phyloP scores from a whole-genome alignment of 2,329 filamentous ascomycete species.

The Scopulariopsis brevicaulis region DNA sequence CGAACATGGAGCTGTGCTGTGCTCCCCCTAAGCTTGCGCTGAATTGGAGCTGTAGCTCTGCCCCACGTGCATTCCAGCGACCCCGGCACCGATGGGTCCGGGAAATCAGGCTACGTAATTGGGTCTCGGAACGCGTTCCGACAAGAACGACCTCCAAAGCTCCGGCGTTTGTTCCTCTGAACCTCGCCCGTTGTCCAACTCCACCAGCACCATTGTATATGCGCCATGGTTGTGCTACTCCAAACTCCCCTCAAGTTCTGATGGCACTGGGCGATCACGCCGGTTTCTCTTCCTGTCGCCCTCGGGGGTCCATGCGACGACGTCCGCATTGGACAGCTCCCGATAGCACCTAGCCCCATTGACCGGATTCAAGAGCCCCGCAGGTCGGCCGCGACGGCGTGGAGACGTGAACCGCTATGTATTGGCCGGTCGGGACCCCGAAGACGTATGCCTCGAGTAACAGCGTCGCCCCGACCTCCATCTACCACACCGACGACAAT shows the following conservation, averaged over 20 bases:
- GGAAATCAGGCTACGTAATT: not conserved
- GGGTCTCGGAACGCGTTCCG: not conserved
- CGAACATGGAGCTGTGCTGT: not conserved
- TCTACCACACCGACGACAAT: constrained; percentile 41
- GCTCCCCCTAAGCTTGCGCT: not conserved
- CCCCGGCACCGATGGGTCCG: not conserved
- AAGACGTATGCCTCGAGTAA: constrained; percentile 72
- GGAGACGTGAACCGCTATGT: constrained; percentile 36
- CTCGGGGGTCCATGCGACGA: not conserved
- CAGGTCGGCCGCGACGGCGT: not conserved
- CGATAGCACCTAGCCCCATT: not conserved
- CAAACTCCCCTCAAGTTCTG: not conserved
- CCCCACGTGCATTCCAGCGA: not conserved
- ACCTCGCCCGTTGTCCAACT: not conserved
- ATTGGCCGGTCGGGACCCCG: constrained; percentile 82
- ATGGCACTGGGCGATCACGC: not conserved
- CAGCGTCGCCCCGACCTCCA: constrained; percentile 39
- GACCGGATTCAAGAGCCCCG: not conserved
- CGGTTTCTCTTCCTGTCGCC: not conserved
- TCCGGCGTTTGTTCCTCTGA: not conserved
- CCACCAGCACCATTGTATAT: not conserved
- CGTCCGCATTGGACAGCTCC: not conserved
- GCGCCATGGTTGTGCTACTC: not conserved
- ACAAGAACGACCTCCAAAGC: not conserved
- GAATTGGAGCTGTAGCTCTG: not conserved